These are phyloP conservation scores for Alternaria brassicicola DNA, from an alignment of 2,329 filamentous ascomycete genomes.

Conservation along the genomic window DNA sequence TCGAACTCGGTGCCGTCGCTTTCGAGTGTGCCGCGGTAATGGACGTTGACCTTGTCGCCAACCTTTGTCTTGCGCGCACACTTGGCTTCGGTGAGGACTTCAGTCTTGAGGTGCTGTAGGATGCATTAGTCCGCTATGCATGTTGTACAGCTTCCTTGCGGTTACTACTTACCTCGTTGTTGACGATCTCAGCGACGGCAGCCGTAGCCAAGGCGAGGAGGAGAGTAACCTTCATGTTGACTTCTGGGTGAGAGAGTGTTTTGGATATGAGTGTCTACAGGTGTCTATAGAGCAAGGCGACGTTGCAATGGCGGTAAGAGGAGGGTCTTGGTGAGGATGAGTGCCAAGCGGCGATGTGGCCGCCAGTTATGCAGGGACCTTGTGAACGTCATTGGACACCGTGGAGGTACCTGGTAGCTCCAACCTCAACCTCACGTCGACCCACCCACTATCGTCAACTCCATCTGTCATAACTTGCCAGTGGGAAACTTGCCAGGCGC, in stretches of 20 bases:
- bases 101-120: conserved; percentile 70
- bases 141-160: background rate
- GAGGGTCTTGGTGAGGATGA: conserved; percentile 24
- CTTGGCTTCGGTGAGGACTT: conserved; percentile 74
- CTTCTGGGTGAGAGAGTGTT: background rate
- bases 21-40: conserved; percentile 81
- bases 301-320: conserved; percentile 13
- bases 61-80: conserved; percentile 74
- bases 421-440: background rate
- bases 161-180: conserved; percentile 35
- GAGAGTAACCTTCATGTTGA: conserved; percentile 54
- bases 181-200: conserved; percentile 43
- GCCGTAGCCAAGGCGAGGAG: conserved; percentile 59
- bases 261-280: background rate
- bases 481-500: no score
- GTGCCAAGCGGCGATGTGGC: conserved; percentile 26
- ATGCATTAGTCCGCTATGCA: conserved; percentile 17
- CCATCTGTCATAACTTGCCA: background rate
- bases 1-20: conserved; percentile 63
- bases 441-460: background rate
- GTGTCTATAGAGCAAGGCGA: conserved; percentile 6
- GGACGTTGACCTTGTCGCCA: conserved; percentile 82
- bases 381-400: conserved; percentile 9
- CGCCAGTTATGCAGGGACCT: conserved; percentile 1
- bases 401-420: background rate